phyloP scores from a whole-genome alignment of 1,139 yeast species.

The Suhomyces guaymorum region DNA sequence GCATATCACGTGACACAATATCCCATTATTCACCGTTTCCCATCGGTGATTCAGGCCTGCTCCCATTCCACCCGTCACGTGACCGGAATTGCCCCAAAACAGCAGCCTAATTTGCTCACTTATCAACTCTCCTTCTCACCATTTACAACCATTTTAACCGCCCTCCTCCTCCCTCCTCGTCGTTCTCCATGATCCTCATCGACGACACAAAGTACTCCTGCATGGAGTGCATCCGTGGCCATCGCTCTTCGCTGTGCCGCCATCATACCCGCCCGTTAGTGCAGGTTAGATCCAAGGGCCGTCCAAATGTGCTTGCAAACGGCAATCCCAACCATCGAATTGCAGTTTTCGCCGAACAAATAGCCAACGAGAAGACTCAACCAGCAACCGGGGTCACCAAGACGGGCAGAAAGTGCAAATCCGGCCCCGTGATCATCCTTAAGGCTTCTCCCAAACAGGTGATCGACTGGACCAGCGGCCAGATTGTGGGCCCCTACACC shows the following conservation, averaged over 20 bases:
- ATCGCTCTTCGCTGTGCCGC: slow-evolving; percentile 81
- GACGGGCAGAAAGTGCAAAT: slow-evolving; percentile 20
- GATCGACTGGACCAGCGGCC: slow-evolving; percentile 49
- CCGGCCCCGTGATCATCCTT: slow-evolving; percentile 41
- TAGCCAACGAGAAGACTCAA: no score
- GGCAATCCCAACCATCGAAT: slow-evolving; percentile 54
- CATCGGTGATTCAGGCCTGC: no score
- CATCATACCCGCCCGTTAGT: slow-evolving; percentile 79
- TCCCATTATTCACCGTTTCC: no score
- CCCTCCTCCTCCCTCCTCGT: no score
- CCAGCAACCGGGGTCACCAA: no score
- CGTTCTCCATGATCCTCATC: slow-evolving; percentile 76
- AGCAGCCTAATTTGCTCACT: slow-evolving; percentile 13
- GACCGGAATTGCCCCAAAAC: no score
- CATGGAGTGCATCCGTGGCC: slow-evolving; percentile 88
- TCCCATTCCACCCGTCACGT: no score
- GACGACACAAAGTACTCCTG: slow-evolving; percentile 90
- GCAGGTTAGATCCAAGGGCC: slow-evolving; percentile 84
- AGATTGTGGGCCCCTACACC: slow-evolving; percentile 44
- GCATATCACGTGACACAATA: no score
- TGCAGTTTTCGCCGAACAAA: slow-evolving; percentile 58
- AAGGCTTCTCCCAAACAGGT: slow-evolving; percentile 53
- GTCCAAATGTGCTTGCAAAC: slow-evolving; percentile 60
- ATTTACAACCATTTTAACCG: neutral
- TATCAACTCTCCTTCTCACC: neutral